Conservation (phyloP, 1,139 yeast genomes). For the Geotrichum reessii region DNA sequence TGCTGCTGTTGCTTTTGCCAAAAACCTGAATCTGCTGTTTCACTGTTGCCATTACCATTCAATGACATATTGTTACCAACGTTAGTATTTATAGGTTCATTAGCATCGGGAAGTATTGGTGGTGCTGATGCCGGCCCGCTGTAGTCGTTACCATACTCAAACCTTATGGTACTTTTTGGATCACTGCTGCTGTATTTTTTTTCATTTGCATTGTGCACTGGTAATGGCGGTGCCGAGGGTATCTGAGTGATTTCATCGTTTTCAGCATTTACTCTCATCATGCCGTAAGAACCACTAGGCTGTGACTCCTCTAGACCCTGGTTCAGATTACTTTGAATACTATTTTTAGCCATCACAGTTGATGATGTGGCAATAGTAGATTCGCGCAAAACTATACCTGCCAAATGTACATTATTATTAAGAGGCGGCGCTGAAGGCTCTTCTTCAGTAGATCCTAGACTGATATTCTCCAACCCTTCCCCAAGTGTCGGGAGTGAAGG, state of each 20-base stretch:
- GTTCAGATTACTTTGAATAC: too few relatives aligned
- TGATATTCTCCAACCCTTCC: too few relatives aligned
- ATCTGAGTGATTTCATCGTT: too few relatives aligned
- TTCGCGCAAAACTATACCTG: background rate
- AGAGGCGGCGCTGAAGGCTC: background rate
- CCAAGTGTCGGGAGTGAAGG: too few relatives aligned
- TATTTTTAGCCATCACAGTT: too few relatives aligned
- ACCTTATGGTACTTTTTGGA: background rate
- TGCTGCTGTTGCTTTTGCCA: too few relatives aligned
- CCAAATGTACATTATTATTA: background rate
- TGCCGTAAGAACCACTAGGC: background rate
- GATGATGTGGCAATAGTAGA: background rate
- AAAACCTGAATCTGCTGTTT: too few relatives aligned
- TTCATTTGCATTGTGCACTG: background rate
- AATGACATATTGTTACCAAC: too few relatives aligned
- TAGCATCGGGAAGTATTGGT: too few relatives aligned
- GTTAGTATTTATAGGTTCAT: too few relatives aligned
- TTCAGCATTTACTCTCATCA: background rate
- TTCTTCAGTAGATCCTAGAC: background rate
- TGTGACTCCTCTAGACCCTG: background rate
- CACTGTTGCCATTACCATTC: too few relatives aligned
- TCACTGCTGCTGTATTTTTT: background rate
- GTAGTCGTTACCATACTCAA: background rate
- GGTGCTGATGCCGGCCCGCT: background rate
- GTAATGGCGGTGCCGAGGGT: background rate